phyloP scores from a whole-genome alignment of 2,329 filamentous ascomycete genomes.

The Aspergillus caelatus region DNA sequence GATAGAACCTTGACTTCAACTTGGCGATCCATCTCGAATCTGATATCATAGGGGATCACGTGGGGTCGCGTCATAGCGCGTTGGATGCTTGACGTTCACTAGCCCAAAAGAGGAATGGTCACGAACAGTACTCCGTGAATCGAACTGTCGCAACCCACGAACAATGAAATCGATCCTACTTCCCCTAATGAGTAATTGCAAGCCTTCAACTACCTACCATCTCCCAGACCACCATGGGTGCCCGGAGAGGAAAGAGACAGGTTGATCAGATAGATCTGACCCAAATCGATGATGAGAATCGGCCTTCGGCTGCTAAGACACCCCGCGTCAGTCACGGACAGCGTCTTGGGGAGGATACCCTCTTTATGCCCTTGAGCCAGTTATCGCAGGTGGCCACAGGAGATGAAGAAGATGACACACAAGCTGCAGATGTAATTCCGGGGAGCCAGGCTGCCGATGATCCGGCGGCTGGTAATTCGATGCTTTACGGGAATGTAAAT shows the following conservation, averaged over 20 bases:
- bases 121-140: background rate
- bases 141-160: background rate
- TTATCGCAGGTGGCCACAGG: conserved; percentile 27
- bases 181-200: background rate
- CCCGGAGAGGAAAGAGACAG: conserved; percentile 22
- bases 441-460: conserved; percentile 40
- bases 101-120: conserved; percentile 5
- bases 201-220: background rate
- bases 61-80: conserved; percentile 21
- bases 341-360: conserved; percentile 31
- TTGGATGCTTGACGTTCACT: background rate
- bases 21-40: background rate
- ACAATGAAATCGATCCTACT: background rate
- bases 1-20: background rate
- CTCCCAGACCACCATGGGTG: conserved; percentile 14
- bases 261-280: conserved; percentile 34
- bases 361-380: conserved; percentile 37
- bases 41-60: conserved; percentile 10
- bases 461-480: conserved; percentile 34
- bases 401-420: conserved; percentile 41
- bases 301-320: conserved; percentile 9
- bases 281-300: conserved; percentile 21
- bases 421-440: conserved; percentile 35
- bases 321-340: conserved; percentile 25
- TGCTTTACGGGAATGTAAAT: conserved; percentile 46